Evolutionary conservation across 495 filamentous ascomycete genomes (phyloP).

Genomic region (Baudoinia panamericana): DNA sequence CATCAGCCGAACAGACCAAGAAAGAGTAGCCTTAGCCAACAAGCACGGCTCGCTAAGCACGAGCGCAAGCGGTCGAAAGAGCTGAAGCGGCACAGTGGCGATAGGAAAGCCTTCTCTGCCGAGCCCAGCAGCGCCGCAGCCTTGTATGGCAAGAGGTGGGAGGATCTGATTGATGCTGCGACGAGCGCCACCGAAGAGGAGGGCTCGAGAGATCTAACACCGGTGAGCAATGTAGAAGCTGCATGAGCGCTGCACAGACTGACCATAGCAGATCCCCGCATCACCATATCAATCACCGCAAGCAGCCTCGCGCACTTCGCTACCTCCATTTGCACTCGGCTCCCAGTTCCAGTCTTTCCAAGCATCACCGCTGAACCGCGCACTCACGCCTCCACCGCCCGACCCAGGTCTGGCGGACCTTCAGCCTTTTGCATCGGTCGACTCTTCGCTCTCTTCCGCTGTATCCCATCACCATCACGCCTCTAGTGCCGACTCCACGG

Average conservation of each 20-base stretch:
- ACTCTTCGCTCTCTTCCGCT: constrained; percentile 49
- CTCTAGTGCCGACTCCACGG: constrained; percentile 9
- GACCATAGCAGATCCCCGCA: constrained; percentile 34
- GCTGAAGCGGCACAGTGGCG: constrained; percentile 52
- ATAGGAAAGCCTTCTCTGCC: constrained; percentile 69
- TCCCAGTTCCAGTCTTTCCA: constrained; percentile 59
- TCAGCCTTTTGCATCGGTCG: constrained; percentile 76
- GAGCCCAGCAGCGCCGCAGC: constrained; percentile 54
- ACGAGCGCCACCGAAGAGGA: constrained; percentile 87
- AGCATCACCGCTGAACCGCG: constrained; percentile 74
- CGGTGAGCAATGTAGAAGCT: constrained; percentile 39
- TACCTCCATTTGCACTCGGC: constrained; percentile 53
- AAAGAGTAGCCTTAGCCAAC: constrained; percentile 69
- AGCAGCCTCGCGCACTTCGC: constrained; percentile 57
- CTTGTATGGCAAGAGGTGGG: constrained; percentile 78
- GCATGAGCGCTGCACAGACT: not conserved
- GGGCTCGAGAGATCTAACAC: constrained; percentile 62
- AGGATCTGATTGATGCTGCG: constrained; percentile 84
- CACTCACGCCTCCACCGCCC: constrained; percentile 66
- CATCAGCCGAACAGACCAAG: constrained; percentile 53
- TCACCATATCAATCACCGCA: constrained; percentile 49
- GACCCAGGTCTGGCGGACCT: constrained; percentile 46
- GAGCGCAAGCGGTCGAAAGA: constrained; percentile 66
- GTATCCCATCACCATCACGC: constrained; percentile 28
- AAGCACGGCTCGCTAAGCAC: constrained; percentile 57